These are phyloP conservation scores for Boletus albobrunnescens DNA, from an alignment of 1,284 basidiomycete genomes.

Conservation along the genomic window DNA sequence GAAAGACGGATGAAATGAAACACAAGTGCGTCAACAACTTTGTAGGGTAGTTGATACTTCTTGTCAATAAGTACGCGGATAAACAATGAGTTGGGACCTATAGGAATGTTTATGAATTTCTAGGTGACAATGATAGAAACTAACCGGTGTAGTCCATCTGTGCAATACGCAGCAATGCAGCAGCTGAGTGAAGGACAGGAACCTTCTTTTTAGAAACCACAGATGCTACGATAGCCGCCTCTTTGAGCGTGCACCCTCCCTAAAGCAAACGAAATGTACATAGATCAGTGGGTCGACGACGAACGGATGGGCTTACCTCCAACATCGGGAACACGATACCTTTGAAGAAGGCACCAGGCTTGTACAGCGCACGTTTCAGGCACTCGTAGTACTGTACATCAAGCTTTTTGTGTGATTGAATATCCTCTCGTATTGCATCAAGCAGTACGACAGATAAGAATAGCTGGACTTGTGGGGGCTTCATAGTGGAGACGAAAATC, in stretches of 20 bases:
- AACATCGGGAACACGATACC: constrained; percentile 95
- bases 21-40: constrained; percentile 95
- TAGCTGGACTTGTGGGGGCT: constrained; percentile 91
- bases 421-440: constrained; percentile 89
- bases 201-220: constrained; percentile 90
- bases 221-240: constrained; percentile 92
- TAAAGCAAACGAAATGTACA: constrained; percentile 4
- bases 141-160: constrained; percentile 94
- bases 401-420: constrained; percentile 81
- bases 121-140: not conserved
- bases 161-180: constrained; percentile 88
- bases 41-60: constrained; percentile 97
- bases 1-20: constrained; percentile 97
- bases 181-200: constrained; percentile 94
- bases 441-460: constrained; percentile 92
- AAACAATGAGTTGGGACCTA: constrained; percentile 92
- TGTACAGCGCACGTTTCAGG: constrained; percentile 89
- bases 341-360: constrained; percentile 98
- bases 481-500: constrained; percentile 96
- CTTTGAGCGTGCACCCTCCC: constrained; percentile 83
- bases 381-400: constrained; percentile 94
- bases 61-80: constrained; percentile 97
- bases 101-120: not conserved
- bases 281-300: not conserved
- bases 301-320: constrained; percentile 55